Conservation (phyloP, 805 yeast species). For the Yamadazyma akitaensis region DNA sequence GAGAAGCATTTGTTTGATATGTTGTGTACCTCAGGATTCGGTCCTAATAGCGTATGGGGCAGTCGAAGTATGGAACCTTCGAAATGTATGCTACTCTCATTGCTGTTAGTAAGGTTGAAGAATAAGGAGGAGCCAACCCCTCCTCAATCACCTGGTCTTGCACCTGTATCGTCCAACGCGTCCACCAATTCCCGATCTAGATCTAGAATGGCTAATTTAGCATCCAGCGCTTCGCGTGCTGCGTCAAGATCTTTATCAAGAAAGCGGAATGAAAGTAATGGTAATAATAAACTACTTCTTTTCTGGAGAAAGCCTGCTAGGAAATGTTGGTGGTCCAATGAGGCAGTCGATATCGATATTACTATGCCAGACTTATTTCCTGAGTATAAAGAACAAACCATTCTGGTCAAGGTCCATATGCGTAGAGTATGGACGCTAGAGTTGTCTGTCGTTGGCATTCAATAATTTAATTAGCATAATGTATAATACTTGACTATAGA, state of each 20-base stretch:
- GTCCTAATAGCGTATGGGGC: constrained; percentile 73
- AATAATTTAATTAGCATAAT: constrained; percentile 23
- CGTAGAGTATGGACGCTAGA: constrained; percentile 97
- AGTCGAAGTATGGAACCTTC: constrained; percentile 83
- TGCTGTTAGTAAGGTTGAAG: constrained; percentile 65
- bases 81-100: constrained; percentile 80
- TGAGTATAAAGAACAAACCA: constrained; percentile 16
- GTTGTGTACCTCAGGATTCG: constrained; percentile 88
- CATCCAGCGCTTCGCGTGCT: constrained; percentile 52
- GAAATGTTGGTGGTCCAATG: constrained; percentile 96
- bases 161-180: constrained; percentile 43
- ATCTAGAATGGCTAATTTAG: constrained; percentile 60
- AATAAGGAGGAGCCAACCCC: constrained; percentile 27
- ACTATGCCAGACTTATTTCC: constrained; percentile 18
- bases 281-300: constrained; percentile 61
- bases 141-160: constrained; percentile 42
- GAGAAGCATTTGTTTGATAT: constrained; percentile 93
- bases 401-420: constrained; percentile 66
- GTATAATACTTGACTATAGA: no score
- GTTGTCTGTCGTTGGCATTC: constrained; percentile 83
- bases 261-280: constrained; percentile 38
- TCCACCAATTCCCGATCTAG: constrained; percentile 36
- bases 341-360: constrained; percentile 45
- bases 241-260: constrained; percentile 58
- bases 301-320: constrained; percentile 99